Evolutionary conservation across 2,329 filamentous ascomycete species (phyloP).

Genomic region (Epichloe elymi): DNA sequence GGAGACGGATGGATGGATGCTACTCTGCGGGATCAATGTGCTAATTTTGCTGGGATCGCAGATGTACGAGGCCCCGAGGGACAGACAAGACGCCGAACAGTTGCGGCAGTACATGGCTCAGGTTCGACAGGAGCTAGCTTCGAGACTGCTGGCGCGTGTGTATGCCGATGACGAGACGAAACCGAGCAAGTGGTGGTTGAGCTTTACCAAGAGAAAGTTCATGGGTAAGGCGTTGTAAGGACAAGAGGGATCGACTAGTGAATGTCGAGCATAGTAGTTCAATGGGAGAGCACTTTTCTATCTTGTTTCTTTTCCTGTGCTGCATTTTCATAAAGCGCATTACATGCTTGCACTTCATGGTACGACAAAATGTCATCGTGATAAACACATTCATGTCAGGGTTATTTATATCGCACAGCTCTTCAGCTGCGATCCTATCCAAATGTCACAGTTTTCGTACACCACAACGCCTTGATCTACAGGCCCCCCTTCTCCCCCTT

Average conservation of each 20-base stretch:
- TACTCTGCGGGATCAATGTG: background rate
- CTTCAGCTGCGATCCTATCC: background rate
- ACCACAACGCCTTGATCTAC: background rate
- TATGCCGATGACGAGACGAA: conserved; percentile 69
- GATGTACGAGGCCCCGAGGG: conserved; percentile 81
- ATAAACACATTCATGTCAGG: background rate
- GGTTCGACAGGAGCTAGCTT: conserved; percentile 82
- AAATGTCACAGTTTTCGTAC: background rate
- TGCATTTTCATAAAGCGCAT: no score
- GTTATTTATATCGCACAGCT: background rate
- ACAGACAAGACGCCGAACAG: conserved; percentile 79
- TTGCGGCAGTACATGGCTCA: conserved; percentile 84
- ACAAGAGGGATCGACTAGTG: background rate
- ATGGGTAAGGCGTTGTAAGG: conserved; percentile 82
- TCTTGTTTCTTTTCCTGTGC: no score
- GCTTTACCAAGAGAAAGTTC: conserved; percentile 98
- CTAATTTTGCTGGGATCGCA: conserved; percentile 13
- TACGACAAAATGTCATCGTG: background rate
- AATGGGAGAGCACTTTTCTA: background rate
- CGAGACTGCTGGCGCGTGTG: conserved; percentile 69
- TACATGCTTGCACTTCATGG: no score
- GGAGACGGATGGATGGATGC: background rate
- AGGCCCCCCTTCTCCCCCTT: rapidly evolving
- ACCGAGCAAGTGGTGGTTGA: conserved; percentile 87
- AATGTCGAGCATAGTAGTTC: background rate